A percentile compares a stretch with the other conserved stretches of the same genome.
Conservation (phyloP, 805 yeast genomes). For the Metschnikowia dekortorum region DNA sequence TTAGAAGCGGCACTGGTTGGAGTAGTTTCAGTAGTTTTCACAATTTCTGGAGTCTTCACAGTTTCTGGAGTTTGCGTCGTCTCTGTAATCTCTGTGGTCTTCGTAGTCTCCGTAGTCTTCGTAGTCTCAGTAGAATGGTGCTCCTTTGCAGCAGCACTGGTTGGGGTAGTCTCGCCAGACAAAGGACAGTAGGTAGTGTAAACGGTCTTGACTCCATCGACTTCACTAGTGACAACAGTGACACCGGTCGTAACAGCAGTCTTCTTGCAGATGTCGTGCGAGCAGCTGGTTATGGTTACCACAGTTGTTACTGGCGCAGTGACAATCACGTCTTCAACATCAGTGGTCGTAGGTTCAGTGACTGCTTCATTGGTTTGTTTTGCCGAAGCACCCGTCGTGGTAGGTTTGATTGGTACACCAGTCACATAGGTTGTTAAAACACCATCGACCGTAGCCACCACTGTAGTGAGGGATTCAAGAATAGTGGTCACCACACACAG, state of each 20-base stretch:
- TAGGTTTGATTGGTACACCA: conserved; percentile 22
- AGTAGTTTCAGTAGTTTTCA: too few species aligned
- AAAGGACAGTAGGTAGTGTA: conserved; percentile 26
- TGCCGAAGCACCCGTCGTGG: neutral
- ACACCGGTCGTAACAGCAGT: conserved; percentile 23
- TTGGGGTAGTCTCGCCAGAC: conserved; percentile 10
- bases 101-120: neutral
- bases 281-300: conserved; percentile 27
- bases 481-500: conserved; percentile 33
- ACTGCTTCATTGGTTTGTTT: neutral
- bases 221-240: conserved; percentile 28
- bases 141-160: conserved; percentile 14
- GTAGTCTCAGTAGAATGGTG: conserved; percentile 2
- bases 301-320: conserved; percentile 11
- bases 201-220: conserved; percentile 31
- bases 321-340: conserved; percentile 6
- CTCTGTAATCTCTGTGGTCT: neutral
- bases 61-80: too few species aligned
- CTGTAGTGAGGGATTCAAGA: conserved; percentile 27
- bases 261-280: conserved; percentile 21
- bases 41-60: too few species aligned
- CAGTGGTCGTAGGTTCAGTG: conserved; percentile 4
- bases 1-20: too few species aligned
- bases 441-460: conserved; percentile 37
- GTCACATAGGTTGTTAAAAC: conserved; percentile 35